These are phyloP conservation scores for Leishmania mexicana DNA, from an alignment of 208 protist genomes.

Conservation along the genomic window DNA sequence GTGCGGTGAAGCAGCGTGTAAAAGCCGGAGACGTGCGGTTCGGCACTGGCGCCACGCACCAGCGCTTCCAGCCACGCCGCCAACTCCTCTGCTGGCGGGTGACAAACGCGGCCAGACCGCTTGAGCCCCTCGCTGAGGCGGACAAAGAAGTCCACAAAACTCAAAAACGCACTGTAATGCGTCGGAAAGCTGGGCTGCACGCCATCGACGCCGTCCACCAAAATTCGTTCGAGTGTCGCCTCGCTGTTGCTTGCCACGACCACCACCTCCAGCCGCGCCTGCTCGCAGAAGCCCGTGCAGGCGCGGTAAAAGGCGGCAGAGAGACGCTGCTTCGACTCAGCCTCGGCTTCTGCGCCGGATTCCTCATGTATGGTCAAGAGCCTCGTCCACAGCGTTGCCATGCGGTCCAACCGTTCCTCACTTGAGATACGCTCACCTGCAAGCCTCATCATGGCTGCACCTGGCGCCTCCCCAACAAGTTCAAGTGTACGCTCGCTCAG, in stretches of 20 bases:
- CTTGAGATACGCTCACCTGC: conserved; percentile 1
- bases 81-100: background rate
- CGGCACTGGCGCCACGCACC: conserved; percentile 7
- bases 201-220: conserved; percentile 5
- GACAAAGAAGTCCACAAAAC: conserved; percentile 21
- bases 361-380: conserved; percentile 1
- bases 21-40: conserved; percentile 45
- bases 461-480: conserved; percentile 4
- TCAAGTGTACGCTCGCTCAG: conserved; percentile 15
- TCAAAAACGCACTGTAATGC: conserved; percentile 14
- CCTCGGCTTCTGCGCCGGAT: background rate
- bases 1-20: conserved; percentile 45
- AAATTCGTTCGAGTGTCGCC: conserved; percentile 2
- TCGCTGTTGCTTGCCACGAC: background rate
- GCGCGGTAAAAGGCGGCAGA: conserved; percentile 6
- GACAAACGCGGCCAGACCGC: background rate
- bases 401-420: background rate
- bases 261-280: background rate
- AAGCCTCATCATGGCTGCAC: background rate
- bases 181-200: background rate
- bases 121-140: conserved; percentile 1
- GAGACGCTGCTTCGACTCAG: conserved; percentile 3
- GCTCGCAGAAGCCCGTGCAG: conserved; percentile 10
- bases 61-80: conserved; percentile 10
- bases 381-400: conserved; percentile 14